Base-by-base conservation (phyloP, 805 yeast species). In the Yarrowia alimentaria region DNA sequence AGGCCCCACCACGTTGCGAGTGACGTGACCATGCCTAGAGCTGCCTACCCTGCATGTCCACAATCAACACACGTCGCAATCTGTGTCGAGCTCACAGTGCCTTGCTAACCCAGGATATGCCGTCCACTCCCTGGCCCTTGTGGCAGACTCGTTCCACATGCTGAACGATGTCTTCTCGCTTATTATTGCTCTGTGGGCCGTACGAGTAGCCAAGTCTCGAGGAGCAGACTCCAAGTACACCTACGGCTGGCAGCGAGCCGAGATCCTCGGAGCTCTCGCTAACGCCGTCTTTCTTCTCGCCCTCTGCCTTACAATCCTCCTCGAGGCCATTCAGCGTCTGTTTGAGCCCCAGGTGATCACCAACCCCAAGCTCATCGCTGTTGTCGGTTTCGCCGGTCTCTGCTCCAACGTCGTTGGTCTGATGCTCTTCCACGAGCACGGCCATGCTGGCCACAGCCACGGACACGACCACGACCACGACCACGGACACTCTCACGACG, bases 71-170 rank as follows among this genome's bases (percentile, higher is more conserved):
- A 19, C n/a, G n/a, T n/a, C n/a, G n/a, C n/a, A n/a, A n/a, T n/a
- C n/a, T n/a, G n/a, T n/a, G n/a, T n/a, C n/a, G n/a, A n/a, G n/a
- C n/a, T n/a, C n/a, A 32, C 6, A n/a, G 10, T 3, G 8, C 18
- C 16, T 19, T 35, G 21, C 18, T 22, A 10, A 52, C 55, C 12
- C 31, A 38, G 73, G 74, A 14, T 93, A 90, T 66, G 77, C 91
- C 19, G 96, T 91, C 20, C 94, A 93, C 65, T 91, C 98, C 1
- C 75, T 91, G 61, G 98, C 99, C 0, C 76, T 91, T 50, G 82
- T 91, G 51, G 99, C 98, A 1, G 99, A 91, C 65, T 84, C 98
- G 1, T 93, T 91, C 76, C 99, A 91, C 67, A 93, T 93, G 98
- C 74, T 91, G 57, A 91, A 93, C 69, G 99, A 91, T 68, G 86